phyloP scores from a whole-genome alignment of 2,329 filamentous ascomycete genomes.

The Magnaporthiopsis poae region DNA sequence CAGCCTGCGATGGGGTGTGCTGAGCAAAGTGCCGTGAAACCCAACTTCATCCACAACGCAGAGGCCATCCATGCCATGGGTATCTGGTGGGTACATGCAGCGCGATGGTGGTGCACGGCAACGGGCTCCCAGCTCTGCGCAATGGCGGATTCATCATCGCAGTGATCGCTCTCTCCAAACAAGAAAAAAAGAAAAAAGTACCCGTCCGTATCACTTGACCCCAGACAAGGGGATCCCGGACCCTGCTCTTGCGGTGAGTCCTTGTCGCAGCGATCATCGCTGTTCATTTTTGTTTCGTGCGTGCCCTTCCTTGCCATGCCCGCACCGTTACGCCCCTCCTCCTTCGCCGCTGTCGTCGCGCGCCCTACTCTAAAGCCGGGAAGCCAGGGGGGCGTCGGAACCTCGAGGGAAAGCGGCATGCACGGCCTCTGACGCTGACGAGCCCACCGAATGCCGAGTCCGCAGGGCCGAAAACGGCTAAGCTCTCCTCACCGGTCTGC shows the following conservation, averaged over 20 bases:
- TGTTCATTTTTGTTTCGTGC: not conserved
- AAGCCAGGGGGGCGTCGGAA: no score
- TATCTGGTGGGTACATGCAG: not conserved
- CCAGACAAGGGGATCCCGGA: not conserved
- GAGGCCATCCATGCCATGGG: not conserved
- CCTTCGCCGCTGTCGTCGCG: not conserved
- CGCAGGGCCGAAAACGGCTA: no score
- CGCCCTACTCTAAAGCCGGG: no score
- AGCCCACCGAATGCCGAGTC: no score
- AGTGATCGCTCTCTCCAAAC: no score
- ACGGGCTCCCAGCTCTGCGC: not conserved
- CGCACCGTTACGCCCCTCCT: not conserved
- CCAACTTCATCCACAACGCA: not conserved
- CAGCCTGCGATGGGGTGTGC: not conserved
- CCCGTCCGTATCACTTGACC: not conserved
- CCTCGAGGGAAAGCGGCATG: no score
- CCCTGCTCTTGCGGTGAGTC: not conserved
- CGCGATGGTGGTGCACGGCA: not conserved
- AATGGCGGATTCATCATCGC: not conserved
- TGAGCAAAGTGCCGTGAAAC: not conserved
- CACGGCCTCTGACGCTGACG: no score
- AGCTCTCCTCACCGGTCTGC: not conserved
- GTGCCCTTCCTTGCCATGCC: not conserved
- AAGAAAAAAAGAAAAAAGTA: not conserved
- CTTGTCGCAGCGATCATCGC: not conserved